Base-by-base conservation (phyloP, 257 asterid genomes). In the Lithospermum erythrorhizon region DNA sequence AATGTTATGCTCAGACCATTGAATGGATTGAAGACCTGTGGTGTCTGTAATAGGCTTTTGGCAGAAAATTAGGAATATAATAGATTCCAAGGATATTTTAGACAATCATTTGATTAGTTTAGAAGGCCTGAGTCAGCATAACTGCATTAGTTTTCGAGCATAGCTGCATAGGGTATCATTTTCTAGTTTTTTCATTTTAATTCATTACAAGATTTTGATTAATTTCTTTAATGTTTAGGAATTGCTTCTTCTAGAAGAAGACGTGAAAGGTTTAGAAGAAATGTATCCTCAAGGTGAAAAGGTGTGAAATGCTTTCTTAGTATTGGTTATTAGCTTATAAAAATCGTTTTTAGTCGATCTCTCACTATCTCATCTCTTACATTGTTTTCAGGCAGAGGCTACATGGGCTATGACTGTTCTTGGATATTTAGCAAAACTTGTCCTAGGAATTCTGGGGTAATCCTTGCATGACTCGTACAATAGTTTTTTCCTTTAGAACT, bases 261-360 rank as follows among this genome's bases (percentile, higher is more conserved):
- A 93, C 41, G 91, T 84, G 68, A 89, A 93, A 76, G 87, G 90
- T 49, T 77, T 93, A 67, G 99, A 93, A 75, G 97, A 93, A 82
- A 85, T 93, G 97, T 93, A 93, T 77, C 99, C 99, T 63, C 99
- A 93, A 75, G 99, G 99, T 41, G 99, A 93, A 93, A 77, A 93
- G 97, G 99, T 93, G 68, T 69, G 4, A 37, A 56, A 63, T 58
- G 59, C 60, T 51, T 58, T 59, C 23, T 53, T 24, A 18, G 53
- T 24, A 30, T 0, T 5, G 17, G 17, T 41, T 41, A 41, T 41
- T 41, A 41, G 18, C 49, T 41, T 13, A 41, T 41, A 41, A 13
- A 41, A 17, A 24, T 6, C n/a, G n/a, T 30, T 35, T 13, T 23
- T 58, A 23, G 16, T 14, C 0, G 49, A 14, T 5, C 49, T 41